Base-by-base conservation (phyloP, 2,329 filamentous ascomycete genomes). In the Diatrype stigma region DNA sequence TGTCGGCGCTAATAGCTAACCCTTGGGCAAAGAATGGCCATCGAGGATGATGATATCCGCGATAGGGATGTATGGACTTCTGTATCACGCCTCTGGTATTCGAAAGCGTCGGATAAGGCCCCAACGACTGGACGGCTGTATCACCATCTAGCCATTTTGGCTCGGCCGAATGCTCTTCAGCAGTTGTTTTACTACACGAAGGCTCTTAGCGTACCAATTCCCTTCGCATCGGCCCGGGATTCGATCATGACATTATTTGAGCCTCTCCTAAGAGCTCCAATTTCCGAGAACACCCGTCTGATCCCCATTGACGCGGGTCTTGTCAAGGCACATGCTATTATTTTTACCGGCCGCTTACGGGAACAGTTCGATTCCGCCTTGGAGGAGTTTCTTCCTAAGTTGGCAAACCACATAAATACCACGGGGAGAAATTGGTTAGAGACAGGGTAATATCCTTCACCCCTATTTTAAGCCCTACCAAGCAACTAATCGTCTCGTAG, bases 21-120 rank as follows among this genome's bases (percentile, higher is more conserved):
- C 12, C 17, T 40, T 40, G 50, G 44, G 51, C 62, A 54, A 60
- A 77, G 86, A 1, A 96, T 96, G 91, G 90, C 91, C 0, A 91
- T 96, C 42, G 92, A 96, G 65, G 88, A 96, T 38, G 82, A 87
- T 23, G 86, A 94, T 55, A 77, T 88, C 19, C 71, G 80, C 2
- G 87, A 93, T 50, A 75, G 88, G 1, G 89, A 96, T 46, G 81
- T 84, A 0, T 97, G 93, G 93, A 89, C 87, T 0, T 79, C 80
- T 0, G 89, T 96, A 0, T 87, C 88, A 0, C 75, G 86, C 0
- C 84, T 86, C 40, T 97, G 93, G 94, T 96, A 95, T 58, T 85
- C 81, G 2, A 87, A 87, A 58, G 89, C 90, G 0, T 88, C 89
- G 0, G 87, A 96, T 58, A 85, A 85, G 26, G 82, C 83, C 0